Conservation (phyloP, 257 asterid genomes). For the Verbascum thapsus region DNA sequence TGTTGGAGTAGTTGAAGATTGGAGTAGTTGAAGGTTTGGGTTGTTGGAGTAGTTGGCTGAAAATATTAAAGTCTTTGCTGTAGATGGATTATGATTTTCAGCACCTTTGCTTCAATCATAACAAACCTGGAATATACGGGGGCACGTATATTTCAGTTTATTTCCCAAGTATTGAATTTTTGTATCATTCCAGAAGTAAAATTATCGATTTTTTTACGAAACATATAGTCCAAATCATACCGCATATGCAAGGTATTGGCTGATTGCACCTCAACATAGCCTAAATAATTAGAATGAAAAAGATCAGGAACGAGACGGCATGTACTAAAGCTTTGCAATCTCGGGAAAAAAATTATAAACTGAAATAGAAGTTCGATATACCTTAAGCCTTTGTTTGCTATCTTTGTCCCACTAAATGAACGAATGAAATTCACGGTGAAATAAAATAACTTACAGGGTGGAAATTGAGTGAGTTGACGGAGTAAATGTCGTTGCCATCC, state of each 20-base stretch:
- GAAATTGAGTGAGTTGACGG: constrained; percentile 89
- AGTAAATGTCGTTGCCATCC: constrained; percentile 79
- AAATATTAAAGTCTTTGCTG: too few relatives aligned
- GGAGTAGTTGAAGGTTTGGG: too few relatives aligned
- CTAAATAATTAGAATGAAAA: constrained; percentile 40
- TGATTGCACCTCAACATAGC: constrained; percentile 87
- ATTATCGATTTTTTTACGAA: background rate
- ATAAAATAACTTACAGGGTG: constrained; percentile 78
- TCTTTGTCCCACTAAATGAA: constrained; percentile 74
- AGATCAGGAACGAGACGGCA: background rate
- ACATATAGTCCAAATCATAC: constrained; percentile 36
- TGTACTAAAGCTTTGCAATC: constrained; percentile 1
- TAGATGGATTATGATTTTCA: constrained; percentile 90
- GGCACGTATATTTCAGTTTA: too few relatives aligned
- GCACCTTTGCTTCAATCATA: constrained; percentile 99
- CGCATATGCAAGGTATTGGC: constrained; percentile 85
- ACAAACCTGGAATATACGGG: constrained; percentile 59
- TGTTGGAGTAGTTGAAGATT: too few relatives aligned
- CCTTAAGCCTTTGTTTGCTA: constrained; percentile 97
- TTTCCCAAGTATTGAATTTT: too few relatives aligned
- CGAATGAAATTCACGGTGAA: constrained; percentile 10
- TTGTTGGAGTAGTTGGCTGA: too few relatives aligned
- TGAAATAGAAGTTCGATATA: too few relatives aligned
- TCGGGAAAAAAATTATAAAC: constrained; percentile 15
- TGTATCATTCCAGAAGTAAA: too few relatives aligned